Conservation (phyloP, 345 rosid species). For the Moricandia moricandioides region DNA sequence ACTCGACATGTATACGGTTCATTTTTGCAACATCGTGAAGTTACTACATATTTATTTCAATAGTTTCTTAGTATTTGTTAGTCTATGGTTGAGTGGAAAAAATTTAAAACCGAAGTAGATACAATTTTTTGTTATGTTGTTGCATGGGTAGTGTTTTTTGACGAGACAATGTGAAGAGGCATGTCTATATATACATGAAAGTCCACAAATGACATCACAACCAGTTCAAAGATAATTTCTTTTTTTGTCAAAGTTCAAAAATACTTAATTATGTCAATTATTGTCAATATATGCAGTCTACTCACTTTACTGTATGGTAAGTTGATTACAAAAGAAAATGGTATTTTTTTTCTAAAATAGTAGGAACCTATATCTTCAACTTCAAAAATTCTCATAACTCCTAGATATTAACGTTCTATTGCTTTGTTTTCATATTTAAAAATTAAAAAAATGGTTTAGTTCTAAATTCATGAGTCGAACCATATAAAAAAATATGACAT, state of each 20-base stretch:
- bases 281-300: background rate
- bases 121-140: background rate
- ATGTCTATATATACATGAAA: background rate
- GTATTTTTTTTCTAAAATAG: background rate
- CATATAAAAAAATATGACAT: background rate
- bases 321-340: background rate
- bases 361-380: background rate
- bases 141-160: background rate
- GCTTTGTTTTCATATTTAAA: background rate
- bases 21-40: background rate
- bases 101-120: background rate
- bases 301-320: background rate
- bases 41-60: background rate
- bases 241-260: no score
- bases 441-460: no score
- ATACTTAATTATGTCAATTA: background rate
- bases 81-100: background rate
- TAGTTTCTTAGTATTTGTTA: background rate
- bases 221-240: background rate
- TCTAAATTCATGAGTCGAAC: background rate
- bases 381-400: background rate
- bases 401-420: background rate
- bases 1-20: background rate
- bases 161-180: background rate
- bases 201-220: background rate